Evolutionary conservation across 2,329 filamentous ascomycete species (phyloP).

Genomic region (Aspergillus japonicus): DNA sequence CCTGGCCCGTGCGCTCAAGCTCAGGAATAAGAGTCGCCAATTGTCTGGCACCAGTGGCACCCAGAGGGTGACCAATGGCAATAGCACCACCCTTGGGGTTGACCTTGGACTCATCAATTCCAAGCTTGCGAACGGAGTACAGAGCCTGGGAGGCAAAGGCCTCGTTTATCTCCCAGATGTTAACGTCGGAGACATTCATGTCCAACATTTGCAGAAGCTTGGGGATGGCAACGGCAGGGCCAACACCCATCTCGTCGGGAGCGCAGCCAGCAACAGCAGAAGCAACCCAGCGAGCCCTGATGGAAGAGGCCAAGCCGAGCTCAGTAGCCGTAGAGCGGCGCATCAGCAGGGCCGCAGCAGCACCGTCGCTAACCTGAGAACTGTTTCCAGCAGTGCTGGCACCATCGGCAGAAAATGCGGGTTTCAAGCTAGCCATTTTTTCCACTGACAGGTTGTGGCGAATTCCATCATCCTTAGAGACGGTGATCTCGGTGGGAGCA

Average conservation of each 20-base stretch:
- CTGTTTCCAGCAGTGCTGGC: slow-evolving; percentile 81
- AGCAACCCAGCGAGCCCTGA: slow-evolving; percentile 81
- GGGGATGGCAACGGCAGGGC: slow-evolving; percentile 82
- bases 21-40: slow-evolving; percentile 70
- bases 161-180: slow-evolving; percentile 94
- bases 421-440: slow-evolving; percentile 75
- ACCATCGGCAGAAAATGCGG: slow-evolving; percentile 75
- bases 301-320: slow-evolving; percentile 65
- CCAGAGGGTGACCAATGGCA: slow-evolving; percentile 87
- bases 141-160: slow-evolving; percentile 64
- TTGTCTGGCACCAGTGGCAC: slow-evolving; percentile 83
- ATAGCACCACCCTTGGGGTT: slow-evolving; percentile 94
- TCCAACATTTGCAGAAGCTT: slow-evolving; percentile 71
- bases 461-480: slow-evolving; percentile 80
- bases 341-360: slow-evolving; percentile 81
- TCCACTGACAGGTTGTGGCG: slow-evolving; percentile 66
- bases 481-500: slow-evolving; percentile 59
- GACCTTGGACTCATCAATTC: slow-evolving; percentile 65
- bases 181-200: slow-evolving; percentile 66
- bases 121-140: slow-evolving; percentile 66
- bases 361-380: slow-evolving; percentile 83
- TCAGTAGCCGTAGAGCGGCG: slow-evolving; percentile 73
- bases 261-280: slow-evolving; percentile 73
- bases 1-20: slow-evolving; percentile 64
- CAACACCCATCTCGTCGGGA: slow-evolving; percentile 93